These are phyloP conservation scores for Yamadazyma pseudoaaseri DNA, from an alignment of 1,139 yeast species.

Conservation along the genomic window DNA sequence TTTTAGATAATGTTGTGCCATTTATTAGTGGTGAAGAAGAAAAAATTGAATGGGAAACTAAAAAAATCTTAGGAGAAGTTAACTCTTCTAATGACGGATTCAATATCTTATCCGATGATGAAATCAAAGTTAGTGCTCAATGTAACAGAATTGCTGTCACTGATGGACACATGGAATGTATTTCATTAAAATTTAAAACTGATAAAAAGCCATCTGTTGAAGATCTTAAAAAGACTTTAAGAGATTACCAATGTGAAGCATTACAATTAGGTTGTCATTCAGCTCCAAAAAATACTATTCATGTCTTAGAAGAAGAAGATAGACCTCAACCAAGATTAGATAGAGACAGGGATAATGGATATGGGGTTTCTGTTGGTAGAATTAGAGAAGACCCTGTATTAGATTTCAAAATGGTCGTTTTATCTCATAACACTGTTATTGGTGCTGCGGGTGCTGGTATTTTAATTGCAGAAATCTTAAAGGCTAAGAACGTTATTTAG, in stretches of 20 bases:
- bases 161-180: slow-evolving; percentile 97
- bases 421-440: slow-evolving; percentile 93
- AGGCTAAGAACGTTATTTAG: slow-evolving; percentile 73
- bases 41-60: slow-evolving; percentile 97
- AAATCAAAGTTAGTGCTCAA: slow-evolving; percentile 87
- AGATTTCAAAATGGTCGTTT: slow-evolving; percentile 92
- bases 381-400: slow-evolving; percentile 89
- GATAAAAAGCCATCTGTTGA: slow-evolving; percentile 85
- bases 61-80: slow-evolving; percentile 79
- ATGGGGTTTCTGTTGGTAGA: slow-evolving; percentile 94
- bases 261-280: slow-evolving; percentile 74
- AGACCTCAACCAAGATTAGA: slow-evolving; percentile 99
- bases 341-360: slow-evolving; percentile 93
- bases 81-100: slow-evolving; percentile 56
- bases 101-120: slow-evolving; percentile 61
- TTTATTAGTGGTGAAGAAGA: slow-evolving; percentile 97
- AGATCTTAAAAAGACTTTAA: slow-evolving; percentile 66
- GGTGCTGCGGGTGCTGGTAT: slow-evolving; percentile 99
- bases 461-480: slow-evolving; percentile 86
- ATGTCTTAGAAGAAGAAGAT: slow-evolving; percentile 84
- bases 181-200: slow-evolving; percentile 77
- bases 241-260: slow-evolving; percentile 85
- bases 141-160: slow-evolving; percentile 96
- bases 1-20: slow-evolving; percentile 92
- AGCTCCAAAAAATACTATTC: slow-evolving; percentile 91